A percentile compares a stretch with the other conserved stretches of the same genome.
phyloP scores from a whole-genome alignment of 2,329 filamentous ascomycete species.

The Aspergillus sp. region DNA sequence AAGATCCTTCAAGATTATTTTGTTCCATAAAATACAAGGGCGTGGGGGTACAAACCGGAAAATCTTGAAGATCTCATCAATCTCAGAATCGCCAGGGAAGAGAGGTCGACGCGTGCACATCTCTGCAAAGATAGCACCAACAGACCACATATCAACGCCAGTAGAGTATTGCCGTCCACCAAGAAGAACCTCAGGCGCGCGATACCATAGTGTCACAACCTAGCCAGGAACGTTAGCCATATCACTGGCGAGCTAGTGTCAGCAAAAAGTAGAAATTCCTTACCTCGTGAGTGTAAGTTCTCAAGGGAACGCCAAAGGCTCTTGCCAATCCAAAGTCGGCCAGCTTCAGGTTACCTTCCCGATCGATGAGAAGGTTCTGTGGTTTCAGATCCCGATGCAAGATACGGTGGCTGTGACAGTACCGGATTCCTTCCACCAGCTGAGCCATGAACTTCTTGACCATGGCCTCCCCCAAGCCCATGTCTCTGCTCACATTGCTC shows the following conservation, averaged over 20 bases:
- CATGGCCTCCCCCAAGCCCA: constrained; percentile 70
- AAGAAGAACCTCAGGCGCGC: constrained; percentile 80
- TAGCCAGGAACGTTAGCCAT: constrained; percentile 18
- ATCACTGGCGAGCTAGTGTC: background rate
- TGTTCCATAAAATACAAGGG: no score
- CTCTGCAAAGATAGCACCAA: constrained; percentile 89
- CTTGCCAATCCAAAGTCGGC: constrained; percentile 84
- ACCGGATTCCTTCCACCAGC: constrained; percentile 72
- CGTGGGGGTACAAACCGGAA: constrained; percentile 54
- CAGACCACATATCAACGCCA: constrained; percentile 92
- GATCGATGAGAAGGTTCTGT: constrained; percentile 80
- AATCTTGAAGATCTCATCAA: constrained; percentile 91
- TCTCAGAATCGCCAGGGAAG: constrained; percentile 87
- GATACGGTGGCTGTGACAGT: constrained; percentile 82
- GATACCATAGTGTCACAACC: constrained; percentile 91
- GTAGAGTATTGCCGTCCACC: constrained; percentile 89
- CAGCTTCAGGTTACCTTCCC: constrained; percentile 80
- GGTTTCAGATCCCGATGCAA: constrained; percentile 85
- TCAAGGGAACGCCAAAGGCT: constrained; percentile 81
- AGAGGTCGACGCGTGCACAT: constrained; percentile 92
- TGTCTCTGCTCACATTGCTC: constrained; percentile 53
- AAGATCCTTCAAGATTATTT: no score
- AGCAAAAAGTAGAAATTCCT: background rate
- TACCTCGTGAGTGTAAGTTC: constrained; percentile 87
- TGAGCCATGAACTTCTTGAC: constrained; percentile 92